phyloP scores from a whole-genome alignment of 192 early-diverging fungal genomes.

The Gonapodya prolifera region DNA sequence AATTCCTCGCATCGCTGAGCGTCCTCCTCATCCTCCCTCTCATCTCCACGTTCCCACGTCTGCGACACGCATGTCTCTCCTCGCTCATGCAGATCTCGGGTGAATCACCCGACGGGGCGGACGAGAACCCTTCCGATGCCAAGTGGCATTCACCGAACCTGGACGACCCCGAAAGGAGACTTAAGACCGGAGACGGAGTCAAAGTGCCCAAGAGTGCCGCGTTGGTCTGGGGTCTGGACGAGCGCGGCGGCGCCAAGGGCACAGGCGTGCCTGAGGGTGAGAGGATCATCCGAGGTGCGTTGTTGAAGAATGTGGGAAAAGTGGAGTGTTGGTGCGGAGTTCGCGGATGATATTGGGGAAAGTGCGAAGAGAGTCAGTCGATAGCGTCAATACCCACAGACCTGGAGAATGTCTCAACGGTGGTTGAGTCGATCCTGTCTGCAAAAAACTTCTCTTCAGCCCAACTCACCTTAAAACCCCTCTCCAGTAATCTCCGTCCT shows the following conservation, averaged over 20 bases:
- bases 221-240: background rate
- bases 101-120: background rate
- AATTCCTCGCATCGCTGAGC: background rate
- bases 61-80: background rate
- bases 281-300: background rate
- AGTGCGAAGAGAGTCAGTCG: no score
- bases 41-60: background rate
- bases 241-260: background rate
- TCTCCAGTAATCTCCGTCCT: no score
- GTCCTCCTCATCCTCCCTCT: background rate
- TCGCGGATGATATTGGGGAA: no score
- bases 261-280: background rate
- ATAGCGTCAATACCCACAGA: no score
- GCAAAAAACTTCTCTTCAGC: no score
- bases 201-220: background rate
- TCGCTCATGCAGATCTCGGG: background rate
- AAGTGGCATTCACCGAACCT: background rate
- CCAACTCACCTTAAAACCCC: no score
- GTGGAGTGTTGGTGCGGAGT: no score
- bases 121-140: background rate
- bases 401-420: no score
- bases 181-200: background rate
- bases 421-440: no score
- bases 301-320: no score
- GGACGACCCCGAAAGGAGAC: background rate